Base-by-base conservation (phyloP, 2,329 filamentous ascomycete species). In the Trichoderma guizhouense region DNA sequence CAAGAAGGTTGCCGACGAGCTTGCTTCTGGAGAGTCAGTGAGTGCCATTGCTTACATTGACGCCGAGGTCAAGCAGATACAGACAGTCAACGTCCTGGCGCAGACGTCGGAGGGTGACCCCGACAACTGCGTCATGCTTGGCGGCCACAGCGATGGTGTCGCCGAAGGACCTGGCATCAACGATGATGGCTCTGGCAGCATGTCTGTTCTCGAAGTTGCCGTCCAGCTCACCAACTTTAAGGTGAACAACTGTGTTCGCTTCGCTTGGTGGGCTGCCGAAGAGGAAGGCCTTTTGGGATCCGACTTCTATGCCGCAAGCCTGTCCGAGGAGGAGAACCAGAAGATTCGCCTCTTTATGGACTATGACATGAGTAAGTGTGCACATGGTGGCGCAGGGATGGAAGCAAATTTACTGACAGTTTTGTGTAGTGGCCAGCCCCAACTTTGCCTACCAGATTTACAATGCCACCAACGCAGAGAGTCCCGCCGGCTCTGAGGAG, bases 151-250 rank as follows among this genome's bases (percentile, higher is more conserved):
- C 39, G 89, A 91, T 78, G 88, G 86, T 73, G 90, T 91, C 18
- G 78, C 83, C 0, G 89, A 87, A 66, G 90, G 90, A 1, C 89
- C 90, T 0, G 92, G 92, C 24, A 93, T 94, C 84, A 94, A 94
- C 79, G 92, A 94, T 76, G 91, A 94, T 76, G 92, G 92, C 61
- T 91, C 90, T 3, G 92, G 92, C 70, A 89, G 86, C 39, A 76
- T 89, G 69, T 86, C 88, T 0, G 82, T 91, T 6, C 85, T 92
- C 51, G 90, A 92, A 78, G 83, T 92, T 9, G 89, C 90, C 1
- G 86, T 84, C 2, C 88, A 90, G 74, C 82, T 91, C 71, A 80
- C 85, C 72, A 84, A 85, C 24, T 91, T 87, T 80, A 81, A 79
- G 39, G 88, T 91, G 75, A 87, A 87, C 78, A 91, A 91, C 64